These are phyloP conservation scores for Pythium phragmitis DNA, from an alignment of 352 stramenopile genomes.

Conservation along the genomic window DNA sequence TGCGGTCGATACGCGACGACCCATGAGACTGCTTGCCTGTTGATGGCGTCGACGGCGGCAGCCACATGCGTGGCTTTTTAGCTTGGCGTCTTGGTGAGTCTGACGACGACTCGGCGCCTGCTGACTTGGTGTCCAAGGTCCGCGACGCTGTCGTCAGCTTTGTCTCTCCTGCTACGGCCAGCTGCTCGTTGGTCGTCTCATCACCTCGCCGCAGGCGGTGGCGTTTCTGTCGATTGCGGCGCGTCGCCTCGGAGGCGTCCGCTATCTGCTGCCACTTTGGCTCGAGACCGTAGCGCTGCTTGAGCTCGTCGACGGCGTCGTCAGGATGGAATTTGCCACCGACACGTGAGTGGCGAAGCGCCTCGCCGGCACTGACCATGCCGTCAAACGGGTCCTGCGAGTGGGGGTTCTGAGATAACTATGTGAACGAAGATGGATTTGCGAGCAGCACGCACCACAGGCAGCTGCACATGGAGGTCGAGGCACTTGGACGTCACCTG, in stretches of 20 bases:
- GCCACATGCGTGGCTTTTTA: neutral
- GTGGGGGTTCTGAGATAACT: neutral
- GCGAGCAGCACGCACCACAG: constrained; percentile 20
- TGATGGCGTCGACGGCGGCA: neutral
- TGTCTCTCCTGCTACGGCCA: neutral
- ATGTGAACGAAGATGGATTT: neutral
- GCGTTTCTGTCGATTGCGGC: constrained; percentile 32
- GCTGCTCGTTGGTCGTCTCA: neutral
- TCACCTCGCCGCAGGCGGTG: constrained; percentile 21
- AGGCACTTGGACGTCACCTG: constrained; percentile 64
- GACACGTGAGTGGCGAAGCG: constrained; percentile 22
- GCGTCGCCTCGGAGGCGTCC: constrained; percentile 40
- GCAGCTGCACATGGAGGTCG: constrained; percentile 54
- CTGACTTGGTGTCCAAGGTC: constrained; percentile 1
- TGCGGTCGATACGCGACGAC: constrained; percentile 24
- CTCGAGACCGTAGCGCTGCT: constrained; percentile 54
- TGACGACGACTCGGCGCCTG: neutral
- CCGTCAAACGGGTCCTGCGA: constrained; percentile 25
- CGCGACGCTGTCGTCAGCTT: neutral
- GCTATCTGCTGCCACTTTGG: constrained; percentile 51
- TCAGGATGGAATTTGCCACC: constrained; percentile 34
- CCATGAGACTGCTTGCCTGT: neutral
- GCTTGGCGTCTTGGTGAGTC: neutral
- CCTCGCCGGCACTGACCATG: constrained; percentile 18
- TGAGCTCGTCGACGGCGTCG: constrained; percentile 57